These are phyloP conservation scores for Lachancea fermentati DNA, from an alignment of 805 yeast species.

Conservation along the genomic window DNA sequence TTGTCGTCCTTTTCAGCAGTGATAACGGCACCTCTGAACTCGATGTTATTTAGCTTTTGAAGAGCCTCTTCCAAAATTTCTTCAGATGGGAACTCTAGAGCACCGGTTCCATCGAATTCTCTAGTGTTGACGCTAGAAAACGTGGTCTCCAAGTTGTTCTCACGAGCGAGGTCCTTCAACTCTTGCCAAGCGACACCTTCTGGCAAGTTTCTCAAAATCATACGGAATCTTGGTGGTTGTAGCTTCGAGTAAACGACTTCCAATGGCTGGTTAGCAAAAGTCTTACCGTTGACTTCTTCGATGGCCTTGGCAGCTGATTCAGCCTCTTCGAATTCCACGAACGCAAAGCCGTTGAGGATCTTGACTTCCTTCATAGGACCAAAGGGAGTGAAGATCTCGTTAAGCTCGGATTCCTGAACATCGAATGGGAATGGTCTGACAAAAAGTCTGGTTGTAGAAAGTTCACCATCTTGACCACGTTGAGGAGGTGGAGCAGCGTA, in stretches of 20 bases:
- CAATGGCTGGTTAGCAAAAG: conserved; percentile 49
- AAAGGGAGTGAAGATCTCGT: conserved; percentile 58
- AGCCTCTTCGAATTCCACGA: conserved; percentile 73
- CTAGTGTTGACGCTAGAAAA: conserved; percentile 45
- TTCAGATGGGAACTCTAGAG: conserved; percentile 47
- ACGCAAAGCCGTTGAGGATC: conserved; percentile 79
- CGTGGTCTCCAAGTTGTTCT: conserved; percentile 60
- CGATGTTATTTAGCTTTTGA: conserved; percentile 62
- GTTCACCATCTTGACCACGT: conserved; percentile 28
- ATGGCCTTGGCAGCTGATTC: conserved; percentile 74
- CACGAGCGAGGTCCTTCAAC: conserved; percentile 83
- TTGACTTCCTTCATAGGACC: conserved; percentile 67
- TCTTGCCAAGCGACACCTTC: conserved; percentile 83
- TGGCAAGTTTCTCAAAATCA: conserved; percentile 63
- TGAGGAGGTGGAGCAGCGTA: conserved; percentile 12
- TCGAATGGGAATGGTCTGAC: conserved; percentile 61
- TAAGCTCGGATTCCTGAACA: conserved; percentile 51
- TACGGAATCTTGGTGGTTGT: conserved; percentile 68
- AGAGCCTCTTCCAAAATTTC: conserved; percentile 75
- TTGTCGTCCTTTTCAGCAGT: conserved; percentile 71
- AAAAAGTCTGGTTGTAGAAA: conserved; percentile 43
- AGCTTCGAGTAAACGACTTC: conserved; percentile 39
- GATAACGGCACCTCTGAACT: conserved; percentile 63
- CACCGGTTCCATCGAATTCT: conserved; percentile 44
- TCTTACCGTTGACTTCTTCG: conserved; percentile 65